Base-by-base conservation (phyloP, 129 eudicot species). In the Helianthus tuberosus region DNA sequence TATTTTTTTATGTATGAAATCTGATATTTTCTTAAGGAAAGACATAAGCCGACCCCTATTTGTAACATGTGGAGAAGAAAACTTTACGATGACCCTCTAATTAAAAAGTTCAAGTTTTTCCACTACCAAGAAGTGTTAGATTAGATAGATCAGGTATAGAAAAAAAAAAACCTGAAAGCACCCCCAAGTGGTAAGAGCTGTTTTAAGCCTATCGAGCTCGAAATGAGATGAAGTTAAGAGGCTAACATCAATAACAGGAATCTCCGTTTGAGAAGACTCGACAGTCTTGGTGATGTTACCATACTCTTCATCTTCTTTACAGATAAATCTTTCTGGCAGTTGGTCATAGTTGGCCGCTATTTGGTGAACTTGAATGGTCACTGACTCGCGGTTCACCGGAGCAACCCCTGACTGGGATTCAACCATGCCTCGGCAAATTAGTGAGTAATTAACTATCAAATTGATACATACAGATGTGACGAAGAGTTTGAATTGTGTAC, bases 101-200 rank as follows among this genome's bases (percentile, higher is more conserved):
- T 43, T 43, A 43, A 43, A 43, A 43, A 43, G 47, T 6, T 43
- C 10, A 8, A 6, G 47, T 43, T 43, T 43, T 9, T 2, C 11
- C 10, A 43, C 47, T 43, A 39, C 0, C 7, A 9, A 43, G 10
- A 43, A 43, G 47, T 43, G 47, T 43, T 43, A 43, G 35, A 11
- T 43, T 43, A 43, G 35, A 11, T 13, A 6, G 52, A 66, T 23
- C 16, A 65, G 2, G 2, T 32, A 20, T 13, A 4, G 13, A 16
- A 7, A 5, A 0, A 12, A 13, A 25, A 47, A 66, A 1, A 50
- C 23, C 58, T 52, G 58, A 76, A 89, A 89, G 78, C 88, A 89
- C 36, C 96, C 96, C 73, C 82, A 89, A 29, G 87, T 77, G 61
- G 20, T 57, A 46, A 89, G 80, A 39, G 89, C 89, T 54, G 88